Conservation (phyloP, 352 stramenopile species). For the Pythium rishiriense region DNA sequence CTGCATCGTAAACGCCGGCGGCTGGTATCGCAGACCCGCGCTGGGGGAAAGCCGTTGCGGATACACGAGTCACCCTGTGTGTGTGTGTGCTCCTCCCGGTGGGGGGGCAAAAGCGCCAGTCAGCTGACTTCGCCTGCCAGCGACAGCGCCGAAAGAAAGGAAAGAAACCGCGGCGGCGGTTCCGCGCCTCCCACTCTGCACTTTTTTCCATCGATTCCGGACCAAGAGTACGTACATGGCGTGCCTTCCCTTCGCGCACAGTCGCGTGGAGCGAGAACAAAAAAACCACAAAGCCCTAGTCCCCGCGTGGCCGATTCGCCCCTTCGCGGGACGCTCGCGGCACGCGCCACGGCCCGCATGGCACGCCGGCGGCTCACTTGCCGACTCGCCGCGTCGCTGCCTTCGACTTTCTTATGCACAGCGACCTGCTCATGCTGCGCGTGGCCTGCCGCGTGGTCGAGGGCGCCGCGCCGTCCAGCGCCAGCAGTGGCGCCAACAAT, state of each 20-base stretch:
- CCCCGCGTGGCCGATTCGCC: constrained; percentile 28
- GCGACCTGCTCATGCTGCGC: constrained; percentile 35
- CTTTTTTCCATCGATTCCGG: constrained; percentile 10
- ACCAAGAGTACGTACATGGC: constrained; percentile 1
- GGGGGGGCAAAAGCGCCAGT: neutral
- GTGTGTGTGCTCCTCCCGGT: neutral
- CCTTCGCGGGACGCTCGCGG: constrained; percentile 12
- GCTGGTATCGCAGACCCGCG: no score
- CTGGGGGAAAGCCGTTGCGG: no score
- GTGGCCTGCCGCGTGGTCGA: constrained; percentile 40
- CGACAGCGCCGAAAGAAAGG: constrained; percentile 14
- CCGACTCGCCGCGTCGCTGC: neutral
- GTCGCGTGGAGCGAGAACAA: neutral
- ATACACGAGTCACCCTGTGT: neutral
- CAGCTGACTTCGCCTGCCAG: constrained; percentile 20
- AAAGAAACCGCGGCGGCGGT: constrained; percentile 22
- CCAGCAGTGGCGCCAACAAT: no score
- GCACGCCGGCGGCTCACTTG: constrained; percentile 1
- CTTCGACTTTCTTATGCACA: constrained; percentile 14
- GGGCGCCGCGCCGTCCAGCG: neutral
- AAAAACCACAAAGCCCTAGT: constrained; percentile 16
- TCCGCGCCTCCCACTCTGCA: constrained; percentile 12
- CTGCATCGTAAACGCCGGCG: no score
- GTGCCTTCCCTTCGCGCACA: constrained; percentile 5
- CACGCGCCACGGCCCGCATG: neutral